Evolutionary conservation across 768 basidiomycete species (phyloP), one percentile per base, ranked within the genome.

Genomic region (Termitomyces sp.): DNA sequence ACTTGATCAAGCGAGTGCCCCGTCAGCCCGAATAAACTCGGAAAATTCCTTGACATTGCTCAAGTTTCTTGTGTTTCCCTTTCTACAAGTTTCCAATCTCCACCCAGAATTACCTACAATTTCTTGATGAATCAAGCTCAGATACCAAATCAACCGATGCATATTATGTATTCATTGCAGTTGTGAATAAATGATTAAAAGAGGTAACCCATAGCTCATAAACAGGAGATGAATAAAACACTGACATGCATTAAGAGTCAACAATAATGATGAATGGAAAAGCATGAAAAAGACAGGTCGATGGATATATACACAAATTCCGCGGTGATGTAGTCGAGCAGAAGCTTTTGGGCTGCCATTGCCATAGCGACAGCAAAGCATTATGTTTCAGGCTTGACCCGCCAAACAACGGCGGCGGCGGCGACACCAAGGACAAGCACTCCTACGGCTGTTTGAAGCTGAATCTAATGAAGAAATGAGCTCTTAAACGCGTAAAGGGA

Each of bases 391-490:
- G 73, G 70, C 55, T 82, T 83, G 28, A 88, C 83, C 59, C 84
- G 78, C 85, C 86, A 89, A 63, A 88, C 70, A 49, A 90, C 87
- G 7, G 86, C 88, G 12, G 81, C 85, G 2, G 88, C 85, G 3
- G 85, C 86, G 8, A 87, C 79, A 49, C 84, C 77, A 28, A 90
- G 68, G 4, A 90, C 76, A 17, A 88, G 66, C 8, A 89, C 81
- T 5, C 86, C 86, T 3, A 86, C 69, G 5, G 83, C 85, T 2
- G 86, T 77, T 55, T 79, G 78, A 61, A 83, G 61, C 72, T 75
- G 75, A 41, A 78, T 65, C 55, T 62, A 65, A 52, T 37, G 27
- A 55, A 48, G 27, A 28, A 34, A 51, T 57, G 11, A 59, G 51
- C 10, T 47, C 19, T 16, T 42, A 8, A 11, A 23, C 23, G 12